These are phyloP conservation scores for Lentinula boryana DNA, from an alignment of 768 basidiomycete genomes.

Conservation along the genomic window DNA sequence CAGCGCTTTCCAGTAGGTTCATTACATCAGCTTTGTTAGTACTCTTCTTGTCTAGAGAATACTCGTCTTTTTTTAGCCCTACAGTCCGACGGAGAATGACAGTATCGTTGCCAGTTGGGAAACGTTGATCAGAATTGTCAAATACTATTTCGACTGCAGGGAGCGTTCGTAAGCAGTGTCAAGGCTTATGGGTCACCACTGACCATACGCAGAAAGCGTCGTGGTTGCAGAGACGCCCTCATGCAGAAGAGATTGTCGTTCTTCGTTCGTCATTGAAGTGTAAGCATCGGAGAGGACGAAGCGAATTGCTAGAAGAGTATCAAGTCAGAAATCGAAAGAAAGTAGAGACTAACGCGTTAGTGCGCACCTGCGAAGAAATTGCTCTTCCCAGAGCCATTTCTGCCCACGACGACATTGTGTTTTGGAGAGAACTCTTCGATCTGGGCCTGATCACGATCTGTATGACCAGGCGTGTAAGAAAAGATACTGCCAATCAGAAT, in stretches of 20 bases:
- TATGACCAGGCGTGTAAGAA: slow-evolving; percentile 5
- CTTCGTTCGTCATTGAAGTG: slow-evolving; percentile 90
- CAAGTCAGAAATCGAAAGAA: not conserved
- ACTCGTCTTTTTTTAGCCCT: slow-evolving; percentile 98
- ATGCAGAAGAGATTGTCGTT: slow-evolving; percentile 88
- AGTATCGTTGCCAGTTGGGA: slow-evolving; percentile 87
- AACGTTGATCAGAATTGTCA: slow-evolving; percentile 91
- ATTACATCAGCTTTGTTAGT: slow-evolving; percentile 96
- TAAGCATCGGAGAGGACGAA: slow-evolving; percentile 98
- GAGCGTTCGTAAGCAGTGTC: slow-evolving; percentile 2
- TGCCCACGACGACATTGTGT: slow-evolving; percentile 95
- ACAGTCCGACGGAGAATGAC: slow-evolving; percentile 90
- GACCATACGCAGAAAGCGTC: slow-evolving; percentile 89
- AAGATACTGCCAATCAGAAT: not conserved
- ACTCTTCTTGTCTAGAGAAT: slow-evolving; percentile 93
- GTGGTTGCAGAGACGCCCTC: slow-evolving; percentile 86
- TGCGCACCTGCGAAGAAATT: slow-evolving; percentile 92
- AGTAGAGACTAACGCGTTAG: not conserved
- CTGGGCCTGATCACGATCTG: slow-evolving; percentile 83
- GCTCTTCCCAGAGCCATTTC: slow-evolving; percentile 97
- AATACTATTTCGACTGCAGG: slow-evolving; percentile 83
- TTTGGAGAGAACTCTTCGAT: slow-evolving; percentile 92
- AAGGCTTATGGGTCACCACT: slow-evolving; percentile 14
- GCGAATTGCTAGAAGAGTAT: slow-evolving; percentile 67
- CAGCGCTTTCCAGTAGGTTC: slow-evolving; percentile 94